Percentiles rank a stretch among this genome's conserved stretches.
These are phyloP conservation scores for Hortiboletus campestris DNA, from an alignment of 768 basidiomycete species.

Conservation along the genomic window DNA sequence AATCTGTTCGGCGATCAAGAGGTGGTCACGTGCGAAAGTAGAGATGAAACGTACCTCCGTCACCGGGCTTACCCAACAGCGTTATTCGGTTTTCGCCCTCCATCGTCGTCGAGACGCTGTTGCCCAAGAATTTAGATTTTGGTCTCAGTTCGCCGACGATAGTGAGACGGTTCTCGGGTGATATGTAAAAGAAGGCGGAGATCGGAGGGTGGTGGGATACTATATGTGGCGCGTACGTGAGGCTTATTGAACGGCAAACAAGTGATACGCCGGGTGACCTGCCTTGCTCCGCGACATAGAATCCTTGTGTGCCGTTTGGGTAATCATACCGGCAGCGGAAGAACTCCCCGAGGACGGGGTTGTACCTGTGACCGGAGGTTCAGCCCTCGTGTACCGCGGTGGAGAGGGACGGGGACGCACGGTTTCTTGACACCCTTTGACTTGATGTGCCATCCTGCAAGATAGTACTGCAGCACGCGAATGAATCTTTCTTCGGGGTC, in stretches of 20 bases:
- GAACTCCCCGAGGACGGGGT: slow-evolving; percentile 96
- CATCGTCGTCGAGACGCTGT: slow-evolving; percentile 94
- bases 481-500: slow-evolving; percentile 91
- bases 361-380: slow-evolving; percentile 59
- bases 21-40: background rate
- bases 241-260: slow-evolving; percentile 4
- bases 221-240: slow-evolving; percentile 29
- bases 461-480: slow-evolving; percentile 88
- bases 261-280: slow-evolving; percentile 11
- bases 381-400: background rate
- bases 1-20: slow-evolving; percentile 47
- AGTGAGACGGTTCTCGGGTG: slow-evolving; percentile 81
- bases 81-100: slow-evolving; percentile 92
- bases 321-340: slow-evolving; percentile 97
- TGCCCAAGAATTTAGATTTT: slow-evolving; percentile 95
- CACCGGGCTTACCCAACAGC: slow-evolving; percentile 78
- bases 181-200: slow-evolving; percentile 94
- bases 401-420: slow-evolving; percentile 43
- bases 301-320: slow-evolving; percentile 86
- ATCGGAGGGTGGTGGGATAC: slow-evolving; percentile 95
- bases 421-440: slow-evolving; percentile 99
- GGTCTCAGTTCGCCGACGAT: slow-evolving; percentile 94
- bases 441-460: slow-evolving; percentile 99
- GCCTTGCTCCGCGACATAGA: slow-evolving; percentile 97
- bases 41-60: slow-evolving; percentile 66